phyloP scores from a whole-genome alignment of 768 basidiomycete genomes.

The Jaapia argillacea region DNA sequence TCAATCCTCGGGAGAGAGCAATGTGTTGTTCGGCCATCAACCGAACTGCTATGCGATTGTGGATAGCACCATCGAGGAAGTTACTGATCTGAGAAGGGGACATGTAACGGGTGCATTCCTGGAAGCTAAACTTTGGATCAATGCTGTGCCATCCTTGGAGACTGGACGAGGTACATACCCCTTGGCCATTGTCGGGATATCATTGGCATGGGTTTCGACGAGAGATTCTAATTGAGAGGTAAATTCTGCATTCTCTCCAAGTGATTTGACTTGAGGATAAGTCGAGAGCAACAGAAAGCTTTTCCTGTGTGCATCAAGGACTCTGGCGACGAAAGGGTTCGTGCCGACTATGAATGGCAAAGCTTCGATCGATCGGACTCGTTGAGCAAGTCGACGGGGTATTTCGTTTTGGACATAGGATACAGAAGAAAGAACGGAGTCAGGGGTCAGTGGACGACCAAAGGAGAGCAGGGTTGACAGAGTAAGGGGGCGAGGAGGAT shows the following conservation, averaged over 20 bases:
- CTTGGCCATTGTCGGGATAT: constrained; percentile 86
- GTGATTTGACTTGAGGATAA: constrained; percentile 51
- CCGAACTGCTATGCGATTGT: constrained; percentile 79
- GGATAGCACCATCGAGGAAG: constrained; percentile 79
- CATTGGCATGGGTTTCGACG: constrained; percentile 73
- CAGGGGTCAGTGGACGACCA: constrained; percentile 60
- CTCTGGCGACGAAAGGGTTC: constrained; percentile 75
- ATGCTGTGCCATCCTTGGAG: too few species aligned
- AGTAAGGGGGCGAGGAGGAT: constrained; percentile 59
- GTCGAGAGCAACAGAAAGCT: constrained; percentile 64
- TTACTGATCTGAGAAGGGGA: constrained; percentile 66
- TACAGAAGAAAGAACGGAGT: constrained; percentile 67
- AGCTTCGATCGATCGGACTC: constrained; percentile 62
- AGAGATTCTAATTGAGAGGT: constrained; percentile 57
- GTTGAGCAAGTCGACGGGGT: constrained; percentile 64
- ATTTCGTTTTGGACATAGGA: constrained; percentile 67
- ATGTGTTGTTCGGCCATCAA: constrained; percentile 90
- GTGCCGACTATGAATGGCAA: constrained; percentile 86
- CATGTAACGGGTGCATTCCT: constrained; percentile 80
- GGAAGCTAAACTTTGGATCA: constrained; percentile 44
- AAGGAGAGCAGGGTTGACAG: constrained; percentile 67
- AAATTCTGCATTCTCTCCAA: constrained; percentile 64
- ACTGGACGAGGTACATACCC: constrained; percentile 37
- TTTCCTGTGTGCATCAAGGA: constrained; percentile 54
- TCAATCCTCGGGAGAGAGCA: constrained; percentile 62